A percentile compares a stretch with the other conserved stretches of the same genome.
phyloP scores from a whole-genome alignment of 805 yeast genomes.

The Teunomyces kruisii region DNA sequence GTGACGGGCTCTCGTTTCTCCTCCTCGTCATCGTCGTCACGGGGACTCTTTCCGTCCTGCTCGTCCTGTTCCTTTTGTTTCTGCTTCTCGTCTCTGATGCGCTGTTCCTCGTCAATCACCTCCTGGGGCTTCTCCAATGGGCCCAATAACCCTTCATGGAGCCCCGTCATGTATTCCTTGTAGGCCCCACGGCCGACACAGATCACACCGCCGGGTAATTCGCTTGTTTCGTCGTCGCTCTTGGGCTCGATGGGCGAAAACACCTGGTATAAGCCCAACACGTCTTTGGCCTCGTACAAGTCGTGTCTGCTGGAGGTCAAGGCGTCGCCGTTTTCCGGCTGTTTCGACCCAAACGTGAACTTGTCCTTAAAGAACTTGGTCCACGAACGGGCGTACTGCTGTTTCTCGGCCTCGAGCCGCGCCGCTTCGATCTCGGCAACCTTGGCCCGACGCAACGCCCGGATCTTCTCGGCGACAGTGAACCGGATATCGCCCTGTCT shows the following conservation, averaged over 20 bases:
- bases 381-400: conserved; percentile 25
- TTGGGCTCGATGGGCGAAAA: conserved; percentile 34
- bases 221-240: conserved; percentile 46
- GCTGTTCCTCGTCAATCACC: conserved; percentile 18
- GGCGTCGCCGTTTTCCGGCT: conserved; percentile 18
- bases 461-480: conserved; percentile 76
- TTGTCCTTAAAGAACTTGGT: conserved; percentile 21
- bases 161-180: conserved; percentile 86
- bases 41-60: conserved; percentile 15
- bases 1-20: conserved; percentile 48
- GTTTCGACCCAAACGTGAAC: conserved; percentile 11
- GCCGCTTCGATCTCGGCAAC: conserved; percentile 11
- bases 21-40: conserved; percentile 22
- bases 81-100: conserved; percentile 12
- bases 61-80: conserved; percentile 13
- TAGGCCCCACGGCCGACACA: conserved; percentile 95
- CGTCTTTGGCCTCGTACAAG: conserved; percentile 42
- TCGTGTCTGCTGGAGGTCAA: conserved; percentile 29
- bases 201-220: conserved; percentile 77
- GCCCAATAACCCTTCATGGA: conserved; percentile 94
- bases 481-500: conserved; percentile 89
- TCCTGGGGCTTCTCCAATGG: conserved; percentile 61
- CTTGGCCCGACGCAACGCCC: conserved; percentile 58
- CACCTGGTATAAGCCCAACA: conserved; percentile 56
- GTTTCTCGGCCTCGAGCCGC: conserved; percentile 3